These are phyloP conservation scores for Plasmodium falciparum DNA, from an alignment of 169 alveolate species.

Conservation along the genomic window DNA sequence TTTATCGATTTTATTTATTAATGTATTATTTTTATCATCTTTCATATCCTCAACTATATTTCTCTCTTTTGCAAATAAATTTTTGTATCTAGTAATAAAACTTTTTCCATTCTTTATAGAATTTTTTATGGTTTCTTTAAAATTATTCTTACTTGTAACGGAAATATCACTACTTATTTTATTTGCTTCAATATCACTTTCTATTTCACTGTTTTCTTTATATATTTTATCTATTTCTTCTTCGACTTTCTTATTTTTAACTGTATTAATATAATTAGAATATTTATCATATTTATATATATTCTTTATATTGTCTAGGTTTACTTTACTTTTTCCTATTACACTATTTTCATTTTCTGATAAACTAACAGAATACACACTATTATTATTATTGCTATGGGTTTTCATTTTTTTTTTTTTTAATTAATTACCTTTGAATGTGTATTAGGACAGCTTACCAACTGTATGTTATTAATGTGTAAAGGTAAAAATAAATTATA, in stretches of 20 bases:
- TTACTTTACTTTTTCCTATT: constrained; percentile 19
- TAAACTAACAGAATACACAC: constrained; percentile 44
- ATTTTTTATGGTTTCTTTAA: constrained; percentile 25
- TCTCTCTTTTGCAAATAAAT: constrained; percentile 13
- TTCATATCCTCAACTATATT: constrained; percentile 13
- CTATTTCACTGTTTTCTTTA: constrained; percentile 16
- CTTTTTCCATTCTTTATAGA: constrained; percentile 27
- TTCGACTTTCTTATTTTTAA: constrained; percentile 20
- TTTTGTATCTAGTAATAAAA: constrained; percentile 16
- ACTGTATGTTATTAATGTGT: constrained; percentile 13
- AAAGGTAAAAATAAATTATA: constrained; percentile 22
- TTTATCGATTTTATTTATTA: neutral
- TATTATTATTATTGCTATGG: constrained; percentile 6
- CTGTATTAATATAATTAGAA: constrained; percentile 53
- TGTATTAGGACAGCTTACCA: constrained; percentile 8
- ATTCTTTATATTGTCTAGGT: constrained; percentile 51
- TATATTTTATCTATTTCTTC: constrained; percentile 5
- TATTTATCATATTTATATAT: constrained; percentile 43
- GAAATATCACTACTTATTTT: constrained; percentile 19
- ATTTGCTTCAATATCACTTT: constrained; percentile 12
- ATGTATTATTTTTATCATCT: constrained; percentile 22
- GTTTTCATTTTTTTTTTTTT: constrained; percentile 65
- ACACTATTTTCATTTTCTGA: constrained; percentile 46
- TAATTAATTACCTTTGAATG: constrained; percentile 47
- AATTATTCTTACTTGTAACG: constrained; percentile 18